A percentile compares a stretch with the other conserved stretches of the same genome.
Evolutionary conservation across 75 land plant genomes (phyloP).

Genomic region (Adiantum capillusveneris): DNA sequence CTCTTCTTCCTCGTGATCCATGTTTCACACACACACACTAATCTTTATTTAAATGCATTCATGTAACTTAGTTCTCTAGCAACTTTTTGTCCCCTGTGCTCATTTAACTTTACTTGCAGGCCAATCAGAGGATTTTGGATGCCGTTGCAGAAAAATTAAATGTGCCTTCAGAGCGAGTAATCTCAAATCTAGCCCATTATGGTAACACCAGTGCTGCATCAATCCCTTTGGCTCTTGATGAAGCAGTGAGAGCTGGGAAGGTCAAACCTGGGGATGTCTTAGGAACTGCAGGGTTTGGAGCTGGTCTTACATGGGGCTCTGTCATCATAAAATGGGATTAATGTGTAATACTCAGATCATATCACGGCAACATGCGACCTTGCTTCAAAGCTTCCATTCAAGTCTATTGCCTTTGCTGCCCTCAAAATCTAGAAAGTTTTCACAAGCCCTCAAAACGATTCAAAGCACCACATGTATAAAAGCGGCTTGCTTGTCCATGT

Average conservation of each 20-base stretch:
- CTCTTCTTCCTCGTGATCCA: too few relatives aligned
- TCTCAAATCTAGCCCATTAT: conserved; percentile 76
- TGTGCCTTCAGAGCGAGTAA: conserved; percentile 54
- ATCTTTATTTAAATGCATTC: too few relatives aligned
- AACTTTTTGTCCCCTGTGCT: too few relatives aligned
- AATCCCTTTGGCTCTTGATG: conserved; percentile 89
- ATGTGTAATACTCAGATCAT: conserved; percentile 17
- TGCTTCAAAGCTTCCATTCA: too few relatives aligned
- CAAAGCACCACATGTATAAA: too few relatives aligned
- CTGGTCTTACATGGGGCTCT: conserved; percentile 94
- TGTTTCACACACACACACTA: too few relatives aligned
- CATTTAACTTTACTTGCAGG: conserved; percentile 48
- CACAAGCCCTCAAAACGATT: too few relatives aligned
- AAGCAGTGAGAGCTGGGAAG: conserved; percentile 72
- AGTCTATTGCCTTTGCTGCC: too few relatives aligned
- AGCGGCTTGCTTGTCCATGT: too few relatives aligned
- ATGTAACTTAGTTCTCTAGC: too few relatives aligned
- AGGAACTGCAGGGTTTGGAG: conserved; percentile 87
- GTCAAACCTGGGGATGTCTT: conserved; percentile 66
- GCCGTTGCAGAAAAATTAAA: conserved; percentile 69
- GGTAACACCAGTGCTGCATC: conserved; percentile 97
- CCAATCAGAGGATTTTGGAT: conserved; percentile 85
- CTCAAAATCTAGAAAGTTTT: too few relatives aligned
- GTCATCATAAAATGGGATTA: conserved; percentile 79
- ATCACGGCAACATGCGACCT: too few relatives aligned